Conservation (phyloP, 2,329 filamentous ascomycete species). For the Xylaria sp. region DNA sequence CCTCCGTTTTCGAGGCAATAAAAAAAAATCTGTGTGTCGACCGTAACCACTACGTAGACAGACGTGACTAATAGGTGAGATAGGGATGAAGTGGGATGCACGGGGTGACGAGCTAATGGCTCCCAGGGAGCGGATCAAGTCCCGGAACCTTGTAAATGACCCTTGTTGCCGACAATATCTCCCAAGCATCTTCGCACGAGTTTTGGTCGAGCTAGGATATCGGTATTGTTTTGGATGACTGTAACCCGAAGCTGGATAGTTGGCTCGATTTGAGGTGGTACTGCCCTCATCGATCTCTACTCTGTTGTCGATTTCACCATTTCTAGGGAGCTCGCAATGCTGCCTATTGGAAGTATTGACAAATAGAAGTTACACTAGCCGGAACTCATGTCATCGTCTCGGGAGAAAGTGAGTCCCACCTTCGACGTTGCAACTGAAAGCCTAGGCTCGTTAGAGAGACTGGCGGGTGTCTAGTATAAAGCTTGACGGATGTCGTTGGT, state of each 20-base stretch:
- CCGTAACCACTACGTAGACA: slow-evolving; percentile 64
- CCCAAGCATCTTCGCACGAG: slow-evolving; percentile 54
- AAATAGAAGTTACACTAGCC: slow-evolving; percentile 56
- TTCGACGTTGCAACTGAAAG: slow-evolving; percentile 61
- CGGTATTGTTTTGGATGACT: neutral
- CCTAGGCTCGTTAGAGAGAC: slow-evolving; percentile 51
- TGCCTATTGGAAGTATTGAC: slow-evolving; percentile 48
- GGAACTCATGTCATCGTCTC: slow-evolving; percentile 58
- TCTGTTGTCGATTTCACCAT: slow-evolving; percentile 49
- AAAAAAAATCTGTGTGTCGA: slow-evolving; percentile 67
- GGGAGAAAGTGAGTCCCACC: slow-evolving; percentile 50
- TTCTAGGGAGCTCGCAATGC: slow-evolving; percentile 51
- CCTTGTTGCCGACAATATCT: slow-evolving; percentile 55
- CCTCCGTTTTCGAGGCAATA: slow-evolving; percentile 59
- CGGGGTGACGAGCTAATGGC: slow-evolving; percentile 60
- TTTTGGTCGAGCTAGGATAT: slow-evolving; percentile 52
- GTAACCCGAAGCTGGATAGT: neutral
- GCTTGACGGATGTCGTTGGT: slow-evolving; percentile 60
- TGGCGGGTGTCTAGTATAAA: slow-evolving; percentile 56
- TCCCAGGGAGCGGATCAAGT: slow-evolving; percentile 59
- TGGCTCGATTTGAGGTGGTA: slow-evolving; percentile 52
- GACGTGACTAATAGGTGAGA: slow-evolving; percentile 60
- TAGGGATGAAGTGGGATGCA: too few species aligned
- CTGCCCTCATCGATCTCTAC: slow-evolving; percentile 39
- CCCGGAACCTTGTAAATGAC: slow-evolving; percentile 56